A percentile compares a stretch with the other conserved stretches of the same genome.
These are phyloP conservation scores for Starmerella potacharoeniae DNA, from an alignment of 805 yeast genomes.

Conservation along the genomic window DNA sequence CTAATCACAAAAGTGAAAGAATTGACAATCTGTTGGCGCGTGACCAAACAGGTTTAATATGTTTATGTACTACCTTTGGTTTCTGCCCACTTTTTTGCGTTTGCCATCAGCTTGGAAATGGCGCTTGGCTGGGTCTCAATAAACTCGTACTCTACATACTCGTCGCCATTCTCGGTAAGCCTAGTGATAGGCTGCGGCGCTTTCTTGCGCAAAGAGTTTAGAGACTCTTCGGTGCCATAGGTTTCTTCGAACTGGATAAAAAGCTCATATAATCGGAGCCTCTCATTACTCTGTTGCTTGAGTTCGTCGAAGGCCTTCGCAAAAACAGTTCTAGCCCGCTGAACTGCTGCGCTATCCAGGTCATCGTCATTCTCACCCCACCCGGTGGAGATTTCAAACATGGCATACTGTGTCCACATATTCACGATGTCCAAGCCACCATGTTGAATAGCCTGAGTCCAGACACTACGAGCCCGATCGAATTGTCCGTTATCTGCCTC, in stretches of 20 bases:
- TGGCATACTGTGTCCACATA: constrained; percentile 55
- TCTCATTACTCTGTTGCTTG: constrained; percentile 37
- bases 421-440: constrained; percentile 26
- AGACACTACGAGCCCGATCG: constrained; percentile 43
- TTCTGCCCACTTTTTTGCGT: constrained; percentile 40
- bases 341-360: constrained; percentile 39
- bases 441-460: constrained; percentile 29
- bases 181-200: constrained; percentile 43
- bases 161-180: constrained; percentile 28
- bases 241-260: constrained; percentile 51
- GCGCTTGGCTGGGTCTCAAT: constrained; percentile 39
- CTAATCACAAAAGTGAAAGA: background rate
- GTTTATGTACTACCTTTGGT: background rate
- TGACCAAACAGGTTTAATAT: background rate
- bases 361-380: constrained; percentile 38
- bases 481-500: constrained; percentile 52
- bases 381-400: constrained; percentile 54
- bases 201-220: constrained; percentile 33
- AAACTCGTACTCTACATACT: constrained; percentile 49
- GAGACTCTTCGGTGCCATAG: constrained; percentile 42
- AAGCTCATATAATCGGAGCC: constrained; percentile 43
- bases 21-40: background rate
- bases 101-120: constrained; percentile 32
- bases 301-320: constrained; percentile 40
- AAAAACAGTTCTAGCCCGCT: constrained; percentile 45